These are phyloP conservation scores for Lactifluus hygrophoroides DNA, from an alignment of 768 basidiomycete genomes.

Conservation along the genomic window DNA sequence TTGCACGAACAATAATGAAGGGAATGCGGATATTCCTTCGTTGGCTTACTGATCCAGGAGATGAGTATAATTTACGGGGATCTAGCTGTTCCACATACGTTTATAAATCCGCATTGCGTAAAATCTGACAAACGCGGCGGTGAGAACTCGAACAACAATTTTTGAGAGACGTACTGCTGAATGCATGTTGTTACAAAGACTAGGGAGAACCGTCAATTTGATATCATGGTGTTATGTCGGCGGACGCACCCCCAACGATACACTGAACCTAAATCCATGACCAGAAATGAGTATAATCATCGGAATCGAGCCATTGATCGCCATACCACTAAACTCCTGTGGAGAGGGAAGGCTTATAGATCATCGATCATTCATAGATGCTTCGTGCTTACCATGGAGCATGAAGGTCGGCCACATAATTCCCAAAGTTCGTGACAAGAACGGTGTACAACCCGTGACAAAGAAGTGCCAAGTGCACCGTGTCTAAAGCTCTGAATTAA, in stretches of 20 bases:
- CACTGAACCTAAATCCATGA: neutral
- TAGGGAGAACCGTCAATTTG: neutral
- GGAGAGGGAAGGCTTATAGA: too few species aligned
- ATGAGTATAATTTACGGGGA: neutral
- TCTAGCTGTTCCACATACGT: neutral
- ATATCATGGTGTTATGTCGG: neutral
- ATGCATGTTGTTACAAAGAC: constrained; percentile 1
- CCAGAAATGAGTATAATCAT: neutral
- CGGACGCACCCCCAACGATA: neutral
- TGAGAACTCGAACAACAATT: neutral
- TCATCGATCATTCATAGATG: neutral
- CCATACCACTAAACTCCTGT: constrained; percentile 10
- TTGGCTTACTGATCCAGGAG: neutral
- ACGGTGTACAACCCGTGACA: constrained; percentile 6
- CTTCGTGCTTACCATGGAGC: constrained; percentile 6
- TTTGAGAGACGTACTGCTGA: constrained; percentile 6
- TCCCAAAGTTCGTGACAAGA: constrained; percentile 7
- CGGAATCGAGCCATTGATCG: neutral
- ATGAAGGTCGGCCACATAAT: constrained; percentile 6
- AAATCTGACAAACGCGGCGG: neutral
- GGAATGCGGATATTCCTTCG: neutral
- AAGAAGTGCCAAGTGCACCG: constrained; percentile 2
- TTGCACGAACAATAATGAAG: constrained; percentile 2
- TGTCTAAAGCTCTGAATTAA: neutral
- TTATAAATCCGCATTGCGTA: constrained; percentile 4